Conservation (phyloP, 73 alveolate species). For the Tetrahymena malaccensis region DNA sequence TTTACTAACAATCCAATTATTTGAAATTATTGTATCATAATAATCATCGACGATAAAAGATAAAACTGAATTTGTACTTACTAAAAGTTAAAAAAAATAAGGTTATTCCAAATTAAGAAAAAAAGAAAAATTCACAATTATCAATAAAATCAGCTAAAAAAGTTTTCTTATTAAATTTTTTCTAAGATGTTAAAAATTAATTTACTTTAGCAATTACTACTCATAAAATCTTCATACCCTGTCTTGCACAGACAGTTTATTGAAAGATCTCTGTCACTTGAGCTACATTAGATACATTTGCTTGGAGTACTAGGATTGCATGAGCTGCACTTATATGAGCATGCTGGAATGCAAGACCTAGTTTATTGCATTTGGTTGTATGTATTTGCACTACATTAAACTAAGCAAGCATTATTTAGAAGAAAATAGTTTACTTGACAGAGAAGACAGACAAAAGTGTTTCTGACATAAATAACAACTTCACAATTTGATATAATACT, state of each 20-base stretch:
- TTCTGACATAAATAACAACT: background rate
- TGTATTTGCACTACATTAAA: background rate
- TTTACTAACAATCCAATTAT: background rate
- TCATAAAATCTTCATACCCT: background rate
- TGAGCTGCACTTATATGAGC: background rate
- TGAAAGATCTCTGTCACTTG: background rate
- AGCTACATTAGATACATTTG: background rate
- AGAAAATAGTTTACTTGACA: background rate
- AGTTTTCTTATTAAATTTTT: too few species aligned
- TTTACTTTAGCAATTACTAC: background rate
- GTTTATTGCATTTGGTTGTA: background rate
- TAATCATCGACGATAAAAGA: background rate
- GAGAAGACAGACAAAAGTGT: background rate
- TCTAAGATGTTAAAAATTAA: too few species aligned
- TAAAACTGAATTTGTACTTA: background rate
- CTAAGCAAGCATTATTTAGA: background rate
- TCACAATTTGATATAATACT: background rate
- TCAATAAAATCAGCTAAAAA: too few species aligned
- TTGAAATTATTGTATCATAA: background rate
- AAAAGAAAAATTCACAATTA: too few species aligned
- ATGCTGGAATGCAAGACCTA: background rate
- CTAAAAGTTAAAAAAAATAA: background rate
- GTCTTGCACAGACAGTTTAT: background rate
- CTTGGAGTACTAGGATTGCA: background rate
- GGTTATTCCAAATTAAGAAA: too few species aligned